These are phyloP conservation scores for Cryptosporidium sp. DNA, from an alignment of 169 alveolate species.

Conservation along the genomic window DNA sequence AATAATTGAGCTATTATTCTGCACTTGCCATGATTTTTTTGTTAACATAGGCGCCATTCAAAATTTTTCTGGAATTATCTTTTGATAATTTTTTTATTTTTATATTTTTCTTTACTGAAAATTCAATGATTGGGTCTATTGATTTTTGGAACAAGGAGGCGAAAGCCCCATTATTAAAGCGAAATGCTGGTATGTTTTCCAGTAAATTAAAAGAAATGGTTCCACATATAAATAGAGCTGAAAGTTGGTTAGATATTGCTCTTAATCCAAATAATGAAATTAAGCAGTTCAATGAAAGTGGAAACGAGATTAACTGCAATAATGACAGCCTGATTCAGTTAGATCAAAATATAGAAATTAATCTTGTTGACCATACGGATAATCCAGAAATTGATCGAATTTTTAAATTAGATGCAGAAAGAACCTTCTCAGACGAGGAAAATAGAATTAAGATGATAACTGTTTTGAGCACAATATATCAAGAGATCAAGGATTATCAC, in stretches of 20 bases:
- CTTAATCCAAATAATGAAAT: slow-evolving; percentile 18
- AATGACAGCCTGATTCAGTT: background rate
- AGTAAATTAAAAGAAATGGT: slow-evolving; percentile 67
- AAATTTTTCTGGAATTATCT: background rate
- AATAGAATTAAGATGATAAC: slow-evolving; percentile 75
- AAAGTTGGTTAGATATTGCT: slow-evolving; percentile 71
- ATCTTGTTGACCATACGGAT: slow-evolving; percentile 52
- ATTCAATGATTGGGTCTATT: slow-evolving; percentile 75
- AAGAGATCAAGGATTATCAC: slow-evolving; percentile 79
- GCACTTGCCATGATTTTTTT: background rate
- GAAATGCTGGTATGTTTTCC: slow-evolving; percentile 73
- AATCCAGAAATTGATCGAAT: slow-evolving; percentile 77
- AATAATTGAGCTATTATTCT: background rate
- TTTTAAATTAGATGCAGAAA: slow-evolving; percentile 80
- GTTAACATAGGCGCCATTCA: background rate
- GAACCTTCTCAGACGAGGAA: slow-evolving; percentile 77
- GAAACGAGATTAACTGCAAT: background rate
- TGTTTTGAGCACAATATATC: slow-evolving; percentile 71
- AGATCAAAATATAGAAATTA: slow-evolving; percentile 8
- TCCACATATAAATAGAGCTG: slow-evolving; percentile 69
- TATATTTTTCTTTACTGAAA: background rate
- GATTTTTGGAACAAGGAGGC: slow-evolving; percentile 79
- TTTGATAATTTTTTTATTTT: background rate
- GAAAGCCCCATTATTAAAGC: slow-evolving; percentile 80
- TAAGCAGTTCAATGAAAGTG: background rate